Base-by-base conservation (phyloP, 495 filamentous ascomycete species). In the Chaetomium fimeti region DNA sequence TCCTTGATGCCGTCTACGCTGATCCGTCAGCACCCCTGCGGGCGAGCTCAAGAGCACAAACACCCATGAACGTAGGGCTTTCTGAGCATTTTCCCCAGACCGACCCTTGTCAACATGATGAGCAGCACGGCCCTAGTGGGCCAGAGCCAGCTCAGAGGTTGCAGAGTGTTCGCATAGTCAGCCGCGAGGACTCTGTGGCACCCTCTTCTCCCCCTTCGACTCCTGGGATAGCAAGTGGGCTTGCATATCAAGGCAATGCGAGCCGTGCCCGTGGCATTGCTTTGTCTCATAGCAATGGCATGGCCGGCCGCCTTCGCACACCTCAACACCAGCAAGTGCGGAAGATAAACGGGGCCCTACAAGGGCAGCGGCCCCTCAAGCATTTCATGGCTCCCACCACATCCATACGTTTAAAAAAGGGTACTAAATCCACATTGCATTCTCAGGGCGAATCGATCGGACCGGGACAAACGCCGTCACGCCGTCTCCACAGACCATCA, bases 1-100 rank as follows among this genome's bases (percentile, higher is more conserved):
- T 95, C 74, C 82, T 97, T 57, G 93, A 97, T 62, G 87, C 80
- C 16, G 84, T 93, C 22, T 96, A 91, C 65, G 82, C 82, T 32
- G 90, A 93, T 67, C 76, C 80, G n/a, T 73, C 77, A 43, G 78
- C 64, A 0, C 79, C 86, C 53, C 82, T 83, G 51, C 82, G 85
- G 63, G 79, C 82, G 60, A 85, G 81, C 60, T 91, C 91, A 9
- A 83, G 91, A 75, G 90, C 90, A 20, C 84, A 85, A 42, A 97
- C 92, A 24, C 92, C 92, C 62, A 88, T 92, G 88, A 80, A 81
- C 79, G 88, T 90, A 88, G 81, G 89, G 70, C 53, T 67, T 57
- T 78, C 76, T 57, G 58, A 68, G 57, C 72, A 69, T 74, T 69
- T 63, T 28, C 58, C 75, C 60, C 79, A 77, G 57, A 42, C 69